These are phyloP conservation scores for Pleurotus salmoneostramineus DNA, from an alignment of 768 basidiomycete species.

Conservation along the genomic window DNA sequence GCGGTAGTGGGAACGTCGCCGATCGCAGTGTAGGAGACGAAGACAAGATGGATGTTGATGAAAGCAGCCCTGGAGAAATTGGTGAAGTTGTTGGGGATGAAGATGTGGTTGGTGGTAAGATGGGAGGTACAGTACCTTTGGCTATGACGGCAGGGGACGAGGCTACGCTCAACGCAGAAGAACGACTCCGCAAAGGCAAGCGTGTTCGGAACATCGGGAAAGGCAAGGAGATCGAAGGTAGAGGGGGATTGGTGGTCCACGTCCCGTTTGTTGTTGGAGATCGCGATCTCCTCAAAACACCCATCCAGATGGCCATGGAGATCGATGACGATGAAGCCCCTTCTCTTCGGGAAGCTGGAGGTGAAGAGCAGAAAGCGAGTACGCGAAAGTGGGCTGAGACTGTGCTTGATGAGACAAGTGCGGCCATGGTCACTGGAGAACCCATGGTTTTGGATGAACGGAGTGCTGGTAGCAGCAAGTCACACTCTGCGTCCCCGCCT, in stretches of 20 bases:
- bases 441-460: neutral
- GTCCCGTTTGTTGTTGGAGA: slow-evolving; percentile 19
- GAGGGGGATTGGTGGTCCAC: slow-evolving; percentile 22
- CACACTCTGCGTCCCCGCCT: neutral
- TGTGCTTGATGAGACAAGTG: slow-evolving; percentile 27
- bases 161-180: neutral
- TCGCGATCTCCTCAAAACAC: slow-evolving; percentile 8
- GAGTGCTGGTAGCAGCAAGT: neutral
- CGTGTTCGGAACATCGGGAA: neutral
- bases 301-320: slow-evolving; percentile 18
- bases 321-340: slow-evolving; percentile 15
- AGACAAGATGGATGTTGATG: slow-evolving; percentile 11
- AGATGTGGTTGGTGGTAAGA: neutral
- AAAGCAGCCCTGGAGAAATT: neutral
- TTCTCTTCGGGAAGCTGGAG: neutral
- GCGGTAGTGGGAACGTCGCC: slow-evolving; percentile 9
- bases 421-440: neutral
- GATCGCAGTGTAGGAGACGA: slow-evolving; percentile 9
- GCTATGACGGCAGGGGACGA: neutral
- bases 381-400: slow-evolving; percentile 48
- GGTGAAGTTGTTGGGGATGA: neutral
- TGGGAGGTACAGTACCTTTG: neutral
- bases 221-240: slow-evolving; percentile 2
- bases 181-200: neutral
- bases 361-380: slow-evolving; percentile 14